Evolutionary conservation across 805 yeast species (phyloP), one percentile per base, ranked within the genome.

Genomic region (Ogataea glucozyma): DNA sequence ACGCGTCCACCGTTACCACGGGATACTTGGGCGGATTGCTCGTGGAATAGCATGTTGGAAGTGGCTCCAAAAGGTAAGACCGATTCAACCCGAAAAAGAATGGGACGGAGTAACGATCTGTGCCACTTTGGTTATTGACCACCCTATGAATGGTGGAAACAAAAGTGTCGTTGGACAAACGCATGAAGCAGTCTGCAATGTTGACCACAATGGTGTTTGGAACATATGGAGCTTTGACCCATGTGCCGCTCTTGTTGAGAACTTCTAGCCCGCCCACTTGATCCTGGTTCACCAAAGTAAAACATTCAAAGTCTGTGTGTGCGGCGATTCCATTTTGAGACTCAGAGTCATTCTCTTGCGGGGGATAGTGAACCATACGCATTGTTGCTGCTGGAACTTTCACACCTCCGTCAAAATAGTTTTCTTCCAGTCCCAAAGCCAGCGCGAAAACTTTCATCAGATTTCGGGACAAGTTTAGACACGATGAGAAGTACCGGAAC

Each of bases 251-350:
- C 32, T 39, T 44, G 23, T 43, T 45, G 20, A 45, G 31, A 9
- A 45, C 46, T 26, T 45, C 41, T 4, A 45, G 30, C 4, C 48
- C 51, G 8, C 38, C 40, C 10, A 44, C 51, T 10, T 38, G 19
- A 9, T 40, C 55, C n/a, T 41, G 51, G 42, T 53, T 57, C 27
- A 63, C 53, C 27, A 63, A 44, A 1, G 67, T 63, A 34, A 62
- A 47, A 21, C 53, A 50, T 29, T 60, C 65, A 43, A 61, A 56
- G 41, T 63, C 67, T 2, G 67, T 63, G 41, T 63, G 67, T 11
- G 66, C 61, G 9, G 64, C 66, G 30, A 62, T 54, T 6, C 67
- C 66, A 27, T 57, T 52, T 45, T 56, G 62, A 19, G 54, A 51
- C 10, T 49, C 56, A 7, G 52, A 60, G 14, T 44, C 41, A 19